These are phyloP conservation scores for Cubamyces sp. DNA, from an alignment of 768 basidiomycete species.

Conservation along the genomic window DNA sequence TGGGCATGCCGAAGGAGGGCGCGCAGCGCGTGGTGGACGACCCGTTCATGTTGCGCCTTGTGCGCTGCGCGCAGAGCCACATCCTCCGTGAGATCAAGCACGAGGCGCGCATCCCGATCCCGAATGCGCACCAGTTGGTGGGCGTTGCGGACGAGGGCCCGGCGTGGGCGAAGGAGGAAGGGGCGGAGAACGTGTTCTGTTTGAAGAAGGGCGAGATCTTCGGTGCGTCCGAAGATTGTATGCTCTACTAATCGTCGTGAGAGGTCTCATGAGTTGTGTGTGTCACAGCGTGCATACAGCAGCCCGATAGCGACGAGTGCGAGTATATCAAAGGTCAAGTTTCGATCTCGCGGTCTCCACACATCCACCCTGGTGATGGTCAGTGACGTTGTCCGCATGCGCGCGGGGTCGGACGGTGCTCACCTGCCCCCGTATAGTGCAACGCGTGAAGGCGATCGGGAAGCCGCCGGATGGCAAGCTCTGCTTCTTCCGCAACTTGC, in stretches of 20 bases:
- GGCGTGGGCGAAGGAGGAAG: constrained; percentile 51
- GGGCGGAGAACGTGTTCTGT: constrained; percentile 55
- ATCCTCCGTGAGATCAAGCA: constrained; percentile 80
- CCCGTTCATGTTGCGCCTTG: constrained; percentile 26
- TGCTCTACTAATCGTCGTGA: background rate
- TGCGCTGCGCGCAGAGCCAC: constrained; percentile 52
- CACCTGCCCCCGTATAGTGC: constrained; percentile 45
- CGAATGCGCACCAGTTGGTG: constrained; percentile 68
- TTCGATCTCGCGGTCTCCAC: constrained; percentile 69
- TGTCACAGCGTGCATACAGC: constrained; percentile 60
- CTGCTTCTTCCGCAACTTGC: constrained; percentile 63
- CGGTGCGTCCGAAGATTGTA: constrained; percentile 48
- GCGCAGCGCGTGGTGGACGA: constrained; percentile 19
- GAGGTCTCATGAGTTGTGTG: background rate
- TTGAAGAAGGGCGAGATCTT: constrained; percentile 66
- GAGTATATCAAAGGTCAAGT: constrained; percentile 49
- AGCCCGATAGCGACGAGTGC: constrained; percentile 50
- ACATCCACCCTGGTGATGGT: constrained; percentile 82
- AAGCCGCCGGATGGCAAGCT: constrained; percentile 59
- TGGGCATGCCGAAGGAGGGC: constrained; percentile 24
- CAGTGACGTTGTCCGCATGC: constrained; percentile 14
- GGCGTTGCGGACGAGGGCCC: constrained; percentile 86
- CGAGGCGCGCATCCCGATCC: constrained; percentile 72
- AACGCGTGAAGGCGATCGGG: constrained; percentile 73
- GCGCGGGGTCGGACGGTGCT: constrained; percentile 4